A percentile compares a stretch with the other conserved stretches of the same genome.
Evolutionary conservation across 1,139 yeast species (phyloP).

Genomic region (Pichia cactophila): DNA sequence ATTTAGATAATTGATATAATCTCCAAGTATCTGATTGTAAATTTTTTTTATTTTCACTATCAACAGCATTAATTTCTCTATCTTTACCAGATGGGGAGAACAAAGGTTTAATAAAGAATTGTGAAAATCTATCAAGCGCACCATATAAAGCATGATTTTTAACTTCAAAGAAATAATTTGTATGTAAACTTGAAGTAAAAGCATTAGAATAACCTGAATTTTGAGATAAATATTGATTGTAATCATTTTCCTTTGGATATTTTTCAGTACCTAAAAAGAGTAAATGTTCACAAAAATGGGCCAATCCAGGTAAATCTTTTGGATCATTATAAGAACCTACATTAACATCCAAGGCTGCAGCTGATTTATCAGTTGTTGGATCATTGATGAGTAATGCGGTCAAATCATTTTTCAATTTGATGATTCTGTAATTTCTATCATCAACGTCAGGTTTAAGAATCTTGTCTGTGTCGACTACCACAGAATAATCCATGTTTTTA

Average conservation of each 20-base stretch:
- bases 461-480: constrained; percentile 19
- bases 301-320: constrained; percentile 68
- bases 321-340: constrained; percentile 88
- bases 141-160: constrained; percentile 71
- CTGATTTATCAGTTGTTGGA: constrained; percentile 79
- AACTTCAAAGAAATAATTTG: constrained; percentile 86
- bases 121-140: constrained; percentile 87
- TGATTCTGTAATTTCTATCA: constrained; percentile 63
- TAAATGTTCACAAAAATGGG: constrained; percentile 95
- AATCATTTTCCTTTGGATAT: constrained; percentile 88
- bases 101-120: constrained; percentile 81
- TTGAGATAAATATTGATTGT: constrained; percentile 65
- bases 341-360: constrained; percentile 87
- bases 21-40: constrained; percentile 89
- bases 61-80: constrained; percentile 90
- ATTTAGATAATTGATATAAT: constrained; percentile 73
- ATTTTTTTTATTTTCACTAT: constrained; percentile 91
- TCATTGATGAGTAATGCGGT: constrained; percentile 77
- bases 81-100: constrained; percentile 79
- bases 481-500: background rate
- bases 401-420: constrained; percentile 60
- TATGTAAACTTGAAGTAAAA: constrained; percentile 80
- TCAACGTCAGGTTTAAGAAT: constrained; percentile 62
- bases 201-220: constrained; percentile 62
- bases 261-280: constrained; percentile 95